Percentiles rank a stretch among this genome's conserved stretches.
These are phyloP conservation scores for Cadophora sp. DNA, from an alignment of 2,329 filamentous ascomycete genomes.

Conservation along the genomic window DNA sequence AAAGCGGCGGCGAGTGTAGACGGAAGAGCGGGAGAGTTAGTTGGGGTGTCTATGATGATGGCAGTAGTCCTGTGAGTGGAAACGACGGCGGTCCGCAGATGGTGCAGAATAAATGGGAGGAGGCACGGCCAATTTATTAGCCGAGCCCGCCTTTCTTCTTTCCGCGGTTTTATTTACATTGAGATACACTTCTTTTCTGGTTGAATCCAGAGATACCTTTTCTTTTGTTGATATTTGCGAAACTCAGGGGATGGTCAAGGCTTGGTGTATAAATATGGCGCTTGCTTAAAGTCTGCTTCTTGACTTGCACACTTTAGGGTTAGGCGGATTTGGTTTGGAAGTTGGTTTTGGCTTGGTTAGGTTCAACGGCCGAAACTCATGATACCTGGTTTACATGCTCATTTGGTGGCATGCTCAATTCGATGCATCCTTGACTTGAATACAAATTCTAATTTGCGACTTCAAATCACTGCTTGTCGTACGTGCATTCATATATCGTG, in stretches of 20 bases:
- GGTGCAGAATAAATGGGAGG: conserved; percentile 41
- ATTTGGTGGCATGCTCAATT: not conserved
- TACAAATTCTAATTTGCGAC: conserved; percentile 14
- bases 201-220: not conserved
- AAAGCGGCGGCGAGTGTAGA: conserved; percentile 46
- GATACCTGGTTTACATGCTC: conserved; percentile 19
- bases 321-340: not conserved
- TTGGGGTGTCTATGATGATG: conserved; percentile 40
- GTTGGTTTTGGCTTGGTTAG: not conserved
- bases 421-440: not conserved
- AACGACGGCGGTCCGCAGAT: conserved; percentile 38
- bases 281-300: not conserved
- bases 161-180: not conserved
- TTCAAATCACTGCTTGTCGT: not conserved
- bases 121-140: conserved; percentile 44
- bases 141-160: not conserved
- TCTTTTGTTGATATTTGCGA: conserved; percentile 4
- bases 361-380: conserved; percentile 22
- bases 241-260: not conserved
- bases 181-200: not conserved
- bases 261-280: conserved; percentile 5
- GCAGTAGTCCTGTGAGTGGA: conserved; percentile 37
- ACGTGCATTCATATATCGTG: too few relatives aligned
- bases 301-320: not conserved
- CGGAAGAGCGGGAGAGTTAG: conserved; percentile 56